These are phyloP conservation scores for Zygoascus flipseniorum DNA, from an alignment of 805 yeast genomes.

Conservation along the genomic window DNA sequence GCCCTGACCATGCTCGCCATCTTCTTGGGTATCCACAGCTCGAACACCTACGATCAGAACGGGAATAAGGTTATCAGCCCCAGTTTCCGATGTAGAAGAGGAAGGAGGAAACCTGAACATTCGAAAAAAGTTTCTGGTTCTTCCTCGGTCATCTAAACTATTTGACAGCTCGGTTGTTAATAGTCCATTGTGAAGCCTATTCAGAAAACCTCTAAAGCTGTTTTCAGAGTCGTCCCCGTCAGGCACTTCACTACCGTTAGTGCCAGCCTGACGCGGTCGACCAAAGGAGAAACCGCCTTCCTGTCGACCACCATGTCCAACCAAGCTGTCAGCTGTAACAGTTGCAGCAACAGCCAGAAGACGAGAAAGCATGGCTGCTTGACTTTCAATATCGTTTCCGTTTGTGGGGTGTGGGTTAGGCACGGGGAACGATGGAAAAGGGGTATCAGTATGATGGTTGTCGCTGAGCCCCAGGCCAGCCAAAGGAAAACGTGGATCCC, in stretches of 20 bases:
- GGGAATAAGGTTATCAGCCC: constrained; percentile 29
- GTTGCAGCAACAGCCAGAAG: constrained; percentile 38
- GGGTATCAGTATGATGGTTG: neutral
- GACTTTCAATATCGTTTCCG: constrained; percentile 16
- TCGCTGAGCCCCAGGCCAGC: neutral
- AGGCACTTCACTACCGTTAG: constrained; percentile 5
- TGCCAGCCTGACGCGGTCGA: constrained; percentile 7
- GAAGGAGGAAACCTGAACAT: constrained; percentile 27
- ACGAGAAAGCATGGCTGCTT: constrained; percentile 36
- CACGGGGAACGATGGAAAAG: neutral
- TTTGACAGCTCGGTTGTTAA: constrained; percentile 31
- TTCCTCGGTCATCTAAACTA: constrained; percentile 10
- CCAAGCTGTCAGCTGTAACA: constrained; percentile 35
- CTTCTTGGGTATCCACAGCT: constrained; percentile 26
- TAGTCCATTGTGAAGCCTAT: constrained; percentile 33
- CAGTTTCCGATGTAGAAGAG: constrained; percentile 22
- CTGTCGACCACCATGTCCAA: constrained; percentile 21
- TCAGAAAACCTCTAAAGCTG: constrained; percentile 38
- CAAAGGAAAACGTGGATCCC: neutral
- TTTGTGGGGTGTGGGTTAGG: neutral
- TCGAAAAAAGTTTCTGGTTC: constrained; percentile 24
- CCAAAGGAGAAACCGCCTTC: constrained; percentile 15
- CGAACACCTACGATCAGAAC: constrained; percentile 43
- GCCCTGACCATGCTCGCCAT: constrained; percentile 3
- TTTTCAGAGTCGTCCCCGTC: constrained; percentile 26